phyloP scores from a whole-genome alignment of 495 filamentous ascomycete genomes.

The Penicillium robsamsonii region DNA sequence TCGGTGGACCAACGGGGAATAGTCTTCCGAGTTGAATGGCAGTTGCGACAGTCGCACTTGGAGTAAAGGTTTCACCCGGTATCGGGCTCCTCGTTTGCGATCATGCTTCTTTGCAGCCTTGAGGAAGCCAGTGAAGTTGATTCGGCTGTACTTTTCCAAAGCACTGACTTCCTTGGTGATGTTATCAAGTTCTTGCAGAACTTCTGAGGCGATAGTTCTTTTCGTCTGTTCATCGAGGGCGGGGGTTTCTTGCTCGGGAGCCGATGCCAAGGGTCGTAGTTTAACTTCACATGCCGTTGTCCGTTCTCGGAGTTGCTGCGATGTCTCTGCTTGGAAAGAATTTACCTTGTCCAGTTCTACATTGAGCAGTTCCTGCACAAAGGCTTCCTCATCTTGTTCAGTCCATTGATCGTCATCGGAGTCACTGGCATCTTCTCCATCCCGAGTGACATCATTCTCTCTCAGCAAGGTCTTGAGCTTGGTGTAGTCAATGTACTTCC shows the following conservation, averaged over 20 bases:
- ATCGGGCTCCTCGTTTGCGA: slow-evolving; percentile 74
- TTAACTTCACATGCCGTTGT: slow-evolving; percentile 55
- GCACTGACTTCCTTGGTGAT: slow-evolving; percentile 91
- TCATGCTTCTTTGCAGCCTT: slow-evolving; percentile 99
- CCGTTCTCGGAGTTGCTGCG: slow-evolving; percentile 67
- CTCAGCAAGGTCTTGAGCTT: slow-evolving; percentile 87
- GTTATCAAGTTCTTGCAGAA: slow-evolving; percentile 73
- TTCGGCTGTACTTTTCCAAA: slow-evolving; percentile 88
- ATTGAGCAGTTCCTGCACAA: slow-evolving; percentile 93
- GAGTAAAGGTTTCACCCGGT: slow-evolving; percentile 85
- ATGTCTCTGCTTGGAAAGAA: slow-evolving; percentile 76
- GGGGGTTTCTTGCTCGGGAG: slow-evolving; percentile 29
- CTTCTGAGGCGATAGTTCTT: slow-evolving; percentile 58
- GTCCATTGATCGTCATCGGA: slow-evolving; percentile 69
- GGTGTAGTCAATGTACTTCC: slow-evolving; percentile 89
- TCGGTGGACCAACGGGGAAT: slow-evolving; percentile 80
- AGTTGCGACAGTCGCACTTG: slow-evolving; percentile 81
- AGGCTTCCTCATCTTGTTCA: slow-evolving; percentile 88
- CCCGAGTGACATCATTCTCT: slow-evolving; percentile 53
- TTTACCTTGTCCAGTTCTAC: slow-evolving; percentile 94
- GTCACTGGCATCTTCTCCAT: slow-evolving; percentile 49
- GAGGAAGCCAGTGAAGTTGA: slow-evolving; percentile 96
- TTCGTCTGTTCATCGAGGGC: slow-evolving; percentile 42
- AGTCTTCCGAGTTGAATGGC: slow-evolving; percentile 94
- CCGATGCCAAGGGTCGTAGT: slow-evolving; percentile 45